Evolutionary conservation across 225 moss, liverwort and hornwort species (phyloP).

Genomic region (Marchantia paleacea): DNA sequence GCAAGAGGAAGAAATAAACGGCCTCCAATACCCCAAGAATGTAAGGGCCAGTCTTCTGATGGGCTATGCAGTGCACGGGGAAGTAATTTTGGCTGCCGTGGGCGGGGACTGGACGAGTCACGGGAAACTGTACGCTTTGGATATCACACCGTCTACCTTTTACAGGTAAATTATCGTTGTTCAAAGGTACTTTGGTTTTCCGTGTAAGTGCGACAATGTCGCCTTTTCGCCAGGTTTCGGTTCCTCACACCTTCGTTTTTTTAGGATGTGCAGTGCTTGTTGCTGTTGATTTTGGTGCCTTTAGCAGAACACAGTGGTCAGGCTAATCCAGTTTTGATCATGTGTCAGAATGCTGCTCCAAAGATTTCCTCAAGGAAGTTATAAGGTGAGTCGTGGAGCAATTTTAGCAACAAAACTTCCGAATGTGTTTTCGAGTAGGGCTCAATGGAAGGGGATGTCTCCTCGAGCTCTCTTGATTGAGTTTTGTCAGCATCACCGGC

Average conservation of each 20-base stretch:
- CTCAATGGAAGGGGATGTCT: conserved; percentile 78
- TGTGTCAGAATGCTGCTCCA: conserved; percentile 70
- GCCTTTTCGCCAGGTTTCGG: background rate
- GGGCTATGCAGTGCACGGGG: conserved; percentile 76
- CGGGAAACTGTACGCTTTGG: conserved; percentile 50
- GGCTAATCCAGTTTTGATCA: background rate
- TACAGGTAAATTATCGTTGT: conserved; percentile 40
- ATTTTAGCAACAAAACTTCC: conserved; percentile 73
- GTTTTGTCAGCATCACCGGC: conserved; percentile 82
- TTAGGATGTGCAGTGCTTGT: background rate
- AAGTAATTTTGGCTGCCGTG: conserved; percentile 82
- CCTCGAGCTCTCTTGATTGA: conserved; percentile 77
- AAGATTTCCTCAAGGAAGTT: conserved; percentile 83
- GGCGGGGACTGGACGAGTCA: conserved; percentile 78
- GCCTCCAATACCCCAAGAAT: conserved; percentile 48
- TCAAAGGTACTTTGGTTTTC: background rate
- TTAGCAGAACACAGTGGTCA: too few relatives aligned
- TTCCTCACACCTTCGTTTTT: background rate
- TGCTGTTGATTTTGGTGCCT: too few relatives aligned
- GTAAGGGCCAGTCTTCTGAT: conserved; percentile 82
- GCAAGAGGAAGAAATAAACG: conserved; percentile 24
- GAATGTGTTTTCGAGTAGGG: conserved; percentile 56
- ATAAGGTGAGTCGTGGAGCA: conserved; percentile 73
- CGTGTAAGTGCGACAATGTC: background rate
- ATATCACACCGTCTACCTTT: conserved; percentile 64